Conservation (phyloP, 805 yeast species). For the Myxozyma neglecta region DNA sequence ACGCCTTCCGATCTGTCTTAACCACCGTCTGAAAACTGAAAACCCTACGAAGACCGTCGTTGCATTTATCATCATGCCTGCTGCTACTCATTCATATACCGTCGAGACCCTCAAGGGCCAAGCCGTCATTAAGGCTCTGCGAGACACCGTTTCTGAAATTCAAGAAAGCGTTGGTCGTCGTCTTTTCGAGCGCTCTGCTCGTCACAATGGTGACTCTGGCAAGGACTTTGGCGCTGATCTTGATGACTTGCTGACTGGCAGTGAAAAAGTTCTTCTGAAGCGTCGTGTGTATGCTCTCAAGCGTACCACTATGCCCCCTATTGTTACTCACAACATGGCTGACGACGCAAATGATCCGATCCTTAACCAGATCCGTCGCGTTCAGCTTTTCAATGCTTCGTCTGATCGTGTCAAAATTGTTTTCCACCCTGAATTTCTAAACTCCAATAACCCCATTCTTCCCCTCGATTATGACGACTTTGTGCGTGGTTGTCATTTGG, state of each 20-base stretch:
- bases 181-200: conserved; percentile 85
- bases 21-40: conserved; percentile 76
- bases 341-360: conserved; percentile 92
- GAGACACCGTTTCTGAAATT: conserved; percentile 82
- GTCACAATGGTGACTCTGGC: conserved; percentile 52
- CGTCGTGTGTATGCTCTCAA: conserved; percentile 91
- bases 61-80: conserved; percentile 98
- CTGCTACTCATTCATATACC: conserved; percentile 88
- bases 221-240: conserved; percentile 67
- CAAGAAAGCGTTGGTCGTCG: conserved; percentile 83
- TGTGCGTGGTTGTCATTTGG: conserved; percentile 96
- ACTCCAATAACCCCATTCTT: conserved; percentile 89
- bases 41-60: conserved; percentile 91
- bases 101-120: conserved; percentile 95
- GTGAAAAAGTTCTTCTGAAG: conserved; percentile 85
- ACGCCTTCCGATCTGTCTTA: no score
- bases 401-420: conserved; percentile 91
- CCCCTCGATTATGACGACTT: conserved; percentile 95
- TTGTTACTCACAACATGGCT: conserved; percentile 94
- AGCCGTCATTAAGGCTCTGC: conserved; percentile 90
- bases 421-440: conserved; percentile 96
- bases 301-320: conserved; percentile 86
- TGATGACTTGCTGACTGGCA: conserved; percentile 78
- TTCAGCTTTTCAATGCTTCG: conserved; percentile 83
- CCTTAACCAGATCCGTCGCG: conserved; percentile 85